phyloP scores from a whole-genome alignment of 495 filamentous ascomycete genomes.

The Sordaria brevicollis region DNA sequence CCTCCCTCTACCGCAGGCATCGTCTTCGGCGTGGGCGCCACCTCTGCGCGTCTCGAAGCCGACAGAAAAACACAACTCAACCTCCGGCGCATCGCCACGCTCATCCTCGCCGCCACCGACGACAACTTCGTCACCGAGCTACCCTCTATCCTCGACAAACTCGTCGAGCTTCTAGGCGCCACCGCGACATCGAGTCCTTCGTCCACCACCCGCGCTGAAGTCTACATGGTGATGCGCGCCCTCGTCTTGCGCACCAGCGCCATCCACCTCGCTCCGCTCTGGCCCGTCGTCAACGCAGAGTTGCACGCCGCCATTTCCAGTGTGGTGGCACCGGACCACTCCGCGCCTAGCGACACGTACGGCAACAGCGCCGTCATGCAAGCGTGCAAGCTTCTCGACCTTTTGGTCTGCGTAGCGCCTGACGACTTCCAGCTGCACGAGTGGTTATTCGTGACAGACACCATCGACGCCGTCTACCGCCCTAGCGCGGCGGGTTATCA shows the following conservation, averaged over 20 bases:
- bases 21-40: slow-evolving; percentile 94
- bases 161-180: slow-evolving; percentile 79
- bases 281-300: slow-evolving; percentile 84
- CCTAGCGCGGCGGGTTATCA: slow-evolving; percentile 48
- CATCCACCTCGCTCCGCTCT: slow-evolving; percentile 69
- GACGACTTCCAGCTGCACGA: slow-evolving; percentile 95
- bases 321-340: slow-evolving; percentile 56
- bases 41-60: slow-evolving; percentile 84
- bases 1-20: slow-evolving; percentile 91
- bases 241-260: slow-evolving; percentile 65
- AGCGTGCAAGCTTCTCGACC: slow-evolving; percentile 84
- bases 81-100: slow-evolving; percentile 67
- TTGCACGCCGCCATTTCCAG: slow-evolving; percentile 74
- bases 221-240: slow-evolving; percentile 81
- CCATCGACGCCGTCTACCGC: slow-evolving; percentile 89
- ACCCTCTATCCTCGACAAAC: slow-evolving; percentile 62
- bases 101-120: slow-evolving; percentile 59
- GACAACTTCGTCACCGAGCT: slow-evolving; percentile 77
- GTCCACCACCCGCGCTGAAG: slow-evolving; percentile 74
- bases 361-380: slow-evolving; percentile 68
- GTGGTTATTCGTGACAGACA: slow-evolving; percentile 96
- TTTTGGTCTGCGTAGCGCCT: slow-evolving; percentile 70
- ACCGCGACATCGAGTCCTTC: slow-evolving; percentile 86
- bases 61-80: slow-evolving; percentile 90
- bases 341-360: slow-evolving; percentile 54